Evolutionary conservation across 2,329 filamentous ascomycete species (phyloP).

Genomic region (Penicillium sp.): DNA sequence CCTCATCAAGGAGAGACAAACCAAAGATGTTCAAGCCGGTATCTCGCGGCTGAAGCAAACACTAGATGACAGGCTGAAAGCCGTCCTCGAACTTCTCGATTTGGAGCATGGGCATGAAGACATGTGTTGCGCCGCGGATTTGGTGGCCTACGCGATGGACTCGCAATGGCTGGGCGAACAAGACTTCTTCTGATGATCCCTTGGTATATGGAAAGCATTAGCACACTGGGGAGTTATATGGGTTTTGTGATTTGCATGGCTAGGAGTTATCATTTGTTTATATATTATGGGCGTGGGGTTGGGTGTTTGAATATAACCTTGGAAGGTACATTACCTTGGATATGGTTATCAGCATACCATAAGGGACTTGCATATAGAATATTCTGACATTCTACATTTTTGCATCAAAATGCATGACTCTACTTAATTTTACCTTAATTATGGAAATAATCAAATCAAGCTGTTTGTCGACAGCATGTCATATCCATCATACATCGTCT

Average conservation of each 20-base stretch:
- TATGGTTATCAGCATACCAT: background rate
- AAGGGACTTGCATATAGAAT: background rate
- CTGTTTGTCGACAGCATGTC: background rate
- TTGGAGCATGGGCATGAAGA: conserved; percentile 40
- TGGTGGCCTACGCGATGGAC: conserved; percentile 46
- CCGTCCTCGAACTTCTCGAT: conserved; percentile 38
- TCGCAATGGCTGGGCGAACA: conserved; percentile 40
- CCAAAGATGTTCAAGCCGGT: conserved; percentile 13
- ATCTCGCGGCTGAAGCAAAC: conserved; percentile 29
- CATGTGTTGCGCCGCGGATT: conserved; percentile 44
- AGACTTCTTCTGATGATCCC: conserved; percentile 36
- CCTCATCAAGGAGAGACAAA: conserved; percentile 9
- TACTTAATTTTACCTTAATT: background rate
- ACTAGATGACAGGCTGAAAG: conserved; percentile 33
- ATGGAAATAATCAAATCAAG: background rate
- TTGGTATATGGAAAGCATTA: background rate
- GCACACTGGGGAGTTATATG: background rate
- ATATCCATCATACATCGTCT: background rate
- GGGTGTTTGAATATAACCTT: background rate
- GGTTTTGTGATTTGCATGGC: background rate
- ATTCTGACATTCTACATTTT: background rate
- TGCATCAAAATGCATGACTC: background rate
- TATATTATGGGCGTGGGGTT: background rate
- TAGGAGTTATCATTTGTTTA: background rate
- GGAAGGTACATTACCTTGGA: background rate